Percentiles rank a stretch among this genome's conserved stretches.
These are phyloP conservation scores for Paspalum vaginatum DNA, from an alignment of 176 grass and related monocot species.

Conservation along the genomic window DNA sequence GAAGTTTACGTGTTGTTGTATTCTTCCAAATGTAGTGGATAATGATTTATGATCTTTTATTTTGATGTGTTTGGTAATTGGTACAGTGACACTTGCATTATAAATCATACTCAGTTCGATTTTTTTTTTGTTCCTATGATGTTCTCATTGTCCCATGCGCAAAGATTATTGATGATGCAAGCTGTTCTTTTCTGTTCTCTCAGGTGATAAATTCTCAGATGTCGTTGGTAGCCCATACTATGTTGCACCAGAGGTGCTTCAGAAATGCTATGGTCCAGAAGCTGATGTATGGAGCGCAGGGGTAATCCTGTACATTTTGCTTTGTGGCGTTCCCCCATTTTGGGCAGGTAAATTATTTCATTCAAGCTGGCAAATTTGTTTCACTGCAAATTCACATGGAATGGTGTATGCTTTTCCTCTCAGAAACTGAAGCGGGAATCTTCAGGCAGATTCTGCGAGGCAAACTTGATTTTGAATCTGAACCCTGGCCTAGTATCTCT, in stretches of 20 bases:
- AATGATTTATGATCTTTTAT: not conserved
- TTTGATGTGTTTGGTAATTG: slow-evolving; percentile 28
- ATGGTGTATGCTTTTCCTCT: slow-evolving; percentile 41
- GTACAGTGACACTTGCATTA: slow-evolving; percentile 18
- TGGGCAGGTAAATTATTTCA: slow-evolving; percentile 77
- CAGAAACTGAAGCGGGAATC: slow-evolving; percentile 98
- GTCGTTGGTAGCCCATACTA: slow-evolving; percentile 99
- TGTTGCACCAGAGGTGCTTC: slow-evolving; percentile 95
- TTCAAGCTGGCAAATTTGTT: slow-evolving; percentile 11
- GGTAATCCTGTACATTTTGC: slow-evolving; percentile 96
- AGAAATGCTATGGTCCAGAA: slow-evolving; percentile 97
- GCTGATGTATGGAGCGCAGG: slow-evolving; percentile 99
- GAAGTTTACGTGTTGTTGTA: not conserved
- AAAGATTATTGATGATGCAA: slow-evolving; percentile 29
- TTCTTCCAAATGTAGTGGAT: slow-evolving; percentile 8
- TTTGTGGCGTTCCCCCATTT: slow-evolving; percentile 97
- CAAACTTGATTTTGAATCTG: slow-evolving; percentile 93
- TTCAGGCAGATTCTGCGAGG: slow-evolving; percentile 97
- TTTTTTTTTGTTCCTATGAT: not conserved
- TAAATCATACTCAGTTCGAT: slow-evolving; percentile 1
- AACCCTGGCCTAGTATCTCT: slow-evolving; percentile 96
- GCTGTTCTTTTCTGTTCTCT: slow-evolving; percentile 23
- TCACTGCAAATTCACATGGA: slow-evolving; percentile 33
- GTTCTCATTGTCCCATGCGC: not conserved
- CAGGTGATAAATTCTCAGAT: slow-evolving; percentile 88